Percentiles rank a stretch among this genome's conserved stretches.
Evolutionary conservation across 108 stramenopile species (phyloP).

Genomic region (Skeletonema grethae): DNA sequence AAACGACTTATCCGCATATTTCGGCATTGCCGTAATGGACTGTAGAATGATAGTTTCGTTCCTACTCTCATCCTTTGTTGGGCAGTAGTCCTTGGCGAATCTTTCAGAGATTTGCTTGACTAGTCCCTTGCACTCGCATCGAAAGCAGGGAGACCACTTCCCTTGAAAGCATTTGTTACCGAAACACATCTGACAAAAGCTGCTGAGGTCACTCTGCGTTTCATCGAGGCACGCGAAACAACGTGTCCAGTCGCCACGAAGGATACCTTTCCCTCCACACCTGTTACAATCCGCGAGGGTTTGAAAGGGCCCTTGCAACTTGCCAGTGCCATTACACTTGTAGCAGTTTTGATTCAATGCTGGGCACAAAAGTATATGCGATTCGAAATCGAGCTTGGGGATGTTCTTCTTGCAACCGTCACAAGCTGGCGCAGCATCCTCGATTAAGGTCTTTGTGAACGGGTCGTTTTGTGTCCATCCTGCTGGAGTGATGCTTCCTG

Average conservation of each 20-base stretch:
- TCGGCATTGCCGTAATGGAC: slow-evolving; percentile 85
- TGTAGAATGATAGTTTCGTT: slow-evolving; percentile 63
- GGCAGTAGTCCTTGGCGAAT: not conserved
- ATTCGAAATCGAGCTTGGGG: not conserved
- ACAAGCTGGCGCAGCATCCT: not conserved
- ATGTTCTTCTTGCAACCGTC: too few species aligned
- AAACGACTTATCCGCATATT: slow-evolving; percentile 82
- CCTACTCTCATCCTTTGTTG: not conserved
- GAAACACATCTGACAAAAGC: not conserved
- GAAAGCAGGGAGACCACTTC: not conserved
- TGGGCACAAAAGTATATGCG: not conserved
- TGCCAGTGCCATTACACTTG: not conserved
- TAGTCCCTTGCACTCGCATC: not conserved
- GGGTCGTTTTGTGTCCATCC: not conserved
- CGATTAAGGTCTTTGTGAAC: not conserved
- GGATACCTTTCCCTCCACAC: not conserved
- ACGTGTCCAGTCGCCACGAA: not conserved
- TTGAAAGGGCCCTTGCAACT: not conserved
- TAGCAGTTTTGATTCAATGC: not conserved
- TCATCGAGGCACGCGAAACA: not conserved
- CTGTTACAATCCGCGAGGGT: not conserved
- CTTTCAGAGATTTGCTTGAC: not conserved
- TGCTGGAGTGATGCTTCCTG: not conserved
- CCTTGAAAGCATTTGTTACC: not conserved
- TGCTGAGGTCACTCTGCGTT: not conserved